Evolutionary conservation across 2,329 filamentous ascomycete genomes (phyloP).

Genomic region (Trichoderma koningii): DNA sequence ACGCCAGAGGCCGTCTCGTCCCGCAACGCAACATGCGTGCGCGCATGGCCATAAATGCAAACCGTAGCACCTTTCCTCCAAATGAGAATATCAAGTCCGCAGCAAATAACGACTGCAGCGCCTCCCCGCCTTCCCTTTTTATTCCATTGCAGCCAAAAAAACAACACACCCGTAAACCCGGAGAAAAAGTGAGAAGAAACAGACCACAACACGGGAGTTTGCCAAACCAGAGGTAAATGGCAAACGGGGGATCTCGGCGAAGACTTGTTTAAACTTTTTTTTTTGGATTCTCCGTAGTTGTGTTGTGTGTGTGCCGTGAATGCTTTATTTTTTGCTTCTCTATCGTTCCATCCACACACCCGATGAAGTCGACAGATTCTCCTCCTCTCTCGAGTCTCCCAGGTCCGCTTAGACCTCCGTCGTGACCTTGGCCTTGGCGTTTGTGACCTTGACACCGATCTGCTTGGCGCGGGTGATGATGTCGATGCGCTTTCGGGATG

Average conservation of each 20-base stretch:
- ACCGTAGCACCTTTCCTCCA: slow-evolving; percentile 23
- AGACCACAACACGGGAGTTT: not conserved
- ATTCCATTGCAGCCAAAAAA: not conserved
- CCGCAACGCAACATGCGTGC: slow-evolving; percentile 19
- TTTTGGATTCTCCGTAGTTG: slow-evolving; percentile 24
- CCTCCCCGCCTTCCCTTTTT: slow-evolving; percentile 6
- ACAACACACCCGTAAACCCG: slow-evolving; percentile 6
- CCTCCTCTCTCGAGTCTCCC: not conserved
- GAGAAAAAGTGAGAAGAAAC: not conserved
- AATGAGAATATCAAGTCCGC: slow-evolving; percentile 14
- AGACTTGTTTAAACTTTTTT: slow-evolving; percentile 17
- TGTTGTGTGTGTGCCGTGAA: slow-evolving; percentile 15
- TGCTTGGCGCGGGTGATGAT: slow-evolving; percentile 98
- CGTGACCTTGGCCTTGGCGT: slow-evolving; percentile 98
- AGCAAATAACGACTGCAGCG: slow-evolving; percentile 18
- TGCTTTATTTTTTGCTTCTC: slow-evolving; percentile 25
- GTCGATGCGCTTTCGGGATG: slow-evolving; percentile 96
- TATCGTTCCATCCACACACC: slow-evolving; percentile 22
- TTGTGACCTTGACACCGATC: slow-evolving; percentile 99
- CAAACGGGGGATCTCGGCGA: not conserved
- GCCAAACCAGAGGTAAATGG: not conserved
- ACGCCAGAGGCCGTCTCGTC: slow-evolving; percentile 21
- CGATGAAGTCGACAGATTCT: slow-evolving; percentile 9
- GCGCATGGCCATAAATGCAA: slow-evolving; percentile 21
- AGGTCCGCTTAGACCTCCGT: slow-evolving; percentile 71